Base-by-base conservation (phyloP, 768 basidiomycete species). In the Suillus placidus region DNA sequence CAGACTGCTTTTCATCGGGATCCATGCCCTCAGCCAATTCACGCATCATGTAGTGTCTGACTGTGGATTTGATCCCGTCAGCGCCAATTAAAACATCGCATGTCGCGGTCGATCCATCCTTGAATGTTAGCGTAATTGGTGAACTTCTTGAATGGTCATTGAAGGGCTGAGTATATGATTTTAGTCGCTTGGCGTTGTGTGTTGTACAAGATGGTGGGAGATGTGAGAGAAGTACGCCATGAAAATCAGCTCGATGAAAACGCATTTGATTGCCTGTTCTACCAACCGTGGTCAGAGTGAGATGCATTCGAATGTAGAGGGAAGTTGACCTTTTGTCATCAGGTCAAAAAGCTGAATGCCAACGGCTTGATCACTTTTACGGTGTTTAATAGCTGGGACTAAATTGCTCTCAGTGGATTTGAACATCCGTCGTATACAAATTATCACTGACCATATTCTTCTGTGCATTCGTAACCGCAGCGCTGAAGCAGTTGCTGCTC, bases 21-120 rank as follows among this genome's bases (percentile, higher is more conserved):
- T 73, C 67, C 74, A 78, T 56, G 78, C 75, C 68, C 73, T 68
- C 38, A 6, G 74, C 68, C 30, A 74, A 60, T 63, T 78, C 75
- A 1, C 68, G 66, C 65, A 81, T 78, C 69, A 88, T 71, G 51
- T 56, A 60, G 8, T 68, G 65, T 26, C 83, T 79, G 23, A 78
- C 84, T 64, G 78, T 80, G 37, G 88, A 89, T 75, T 85, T 86
- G 65, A 90, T 66, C 5, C 89, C 89, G 68, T 91, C 89, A n/a
- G 88, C 88, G 43, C 89, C 89, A 61, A 91, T 75, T 32, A 92
- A 83, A 13, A 91, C 72, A 72, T 92, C 89, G 71, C 88, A 91
- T 30, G 80, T 78, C 6, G 86, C 80, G 13, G 77, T 81, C 16
- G 87, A 80, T 49, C 87, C 88, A 70, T 92, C 91, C 67, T 84